Base-by-base conservation (phyloP, 2,329 filamentous ascomycete genomes). In the Trichoderma atroviride region DNA sequence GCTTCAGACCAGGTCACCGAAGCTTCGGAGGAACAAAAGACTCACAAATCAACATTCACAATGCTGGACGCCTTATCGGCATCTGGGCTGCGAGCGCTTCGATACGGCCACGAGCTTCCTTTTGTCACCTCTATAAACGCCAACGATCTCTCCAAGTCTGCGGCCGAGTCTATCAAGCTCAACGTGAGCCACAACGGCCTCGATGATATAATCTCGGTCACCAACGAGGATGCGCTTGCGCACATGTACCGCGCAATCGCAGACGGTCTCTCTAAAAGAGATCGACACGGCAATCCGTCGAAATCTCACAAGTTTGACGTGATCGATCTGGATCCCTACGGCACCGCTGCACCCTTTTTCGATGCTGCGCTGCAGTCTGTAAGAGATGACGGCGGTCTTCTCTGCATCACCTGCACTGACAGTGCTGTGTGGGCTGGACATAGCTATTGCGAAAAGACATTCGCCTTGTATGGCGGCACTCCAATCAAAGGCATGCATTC, bases 381-480 rank as follows among this genome's bases (percentile, higher is more conserved):
- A 9, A 89, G 86, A 60, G 87, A 91, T 72, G 93, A 97, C 74
- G 95, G 95, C 1, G 96, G 96, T 4, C 84, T 99, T 50, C 86
- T 99, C 5, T 97, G 94, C 78, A 92, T 99, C 5, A 99, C 96
- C 1, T 99, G 96, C 80, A 99, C 96, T 0, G 96, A 99, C 79
- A 94, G 95, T 11, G 94, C 92, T 11, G 93, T 99, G 2, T 99
- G 94, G 87, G 95, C 95, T 1, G 97, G 95, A 0, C 92, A 93
- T 74, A 93, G 94, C 68, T 99, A 98, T 77, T 90, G 92, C 2
- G 96, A 99, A 79, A 99, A 99, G 83, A 89, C 93, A 3, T 99
- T 90, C 78, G 90, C 95, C 1, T 84, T 97, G n/a, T 99, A 99
- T 76, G 96, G 96, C 4, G 96, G 96, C 40, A 83, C 94, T 19